A percentile compares a stretch with the other conserved stretches of the same genome.
phyloP scores from a whole-genome alignment of 2,329 filamentous ascomycete genomes.

The Drechslerella coelobrocha region DNA sequence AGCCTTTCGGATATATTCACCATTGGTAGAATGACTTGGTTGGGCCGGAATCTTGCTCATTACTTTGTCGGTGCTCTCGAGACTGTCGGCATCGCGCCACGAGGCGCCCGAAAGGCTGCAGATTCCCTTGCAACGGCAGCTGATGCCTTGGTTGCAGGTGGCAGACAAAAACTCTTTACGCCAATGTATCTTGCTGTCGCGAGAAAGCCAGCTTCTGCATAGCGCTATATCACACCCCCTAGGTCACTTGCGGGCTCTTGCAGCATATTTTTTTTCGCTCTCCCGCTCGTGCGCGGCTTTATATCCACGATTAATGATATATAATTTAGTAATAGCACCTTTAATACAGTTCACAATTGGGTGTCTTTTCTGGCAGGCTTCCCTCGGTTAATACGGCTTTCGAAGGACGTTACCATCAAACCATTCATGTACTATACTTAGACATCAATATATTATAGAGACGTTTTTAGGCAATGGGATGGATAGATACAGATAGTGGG shows the following conservation, averaged over 20 bases:
- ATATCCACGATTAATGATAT: constrained; percentile 6
- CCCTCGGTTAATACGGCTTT: background rate
- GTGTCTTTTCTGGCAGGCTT: background rate
- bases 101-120: constrained; percentile 91
- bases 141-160: constrained; percentile 86
- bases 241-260: background rate
- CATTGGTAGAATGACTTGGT: constrained; percentile 85
- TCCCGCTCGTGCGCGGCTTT: background rate
- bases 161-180: constrained; percentile 85
- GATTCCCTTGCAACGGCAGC: constrained; percentile 82
- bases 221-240: background rate
- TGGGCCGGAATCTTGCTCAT: constrained; percentile 77
- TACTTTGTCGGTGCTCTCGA: constrained; percentile 79
- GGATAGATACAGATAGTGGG: too few species aligned
- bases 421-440: constrained; percentile 3
- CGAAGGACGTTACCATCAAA: background rate
- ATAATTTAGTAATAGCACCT: constrained; percentile 3
- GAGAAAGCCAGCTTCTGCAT: constrained; percentile 71
- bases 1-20: constrained; percentile 80
- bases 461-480: background rate
- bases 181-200: constrained; percentile 98
- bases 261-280: background rate
- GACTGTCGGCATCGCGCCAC: constrained; percentile 74
- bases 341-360: background rate
- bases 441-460: background rate